phyloP scores from a whole-genome alignment of 225 moss, liverwort and hornwort species.

The Asterella californica region DNA sequence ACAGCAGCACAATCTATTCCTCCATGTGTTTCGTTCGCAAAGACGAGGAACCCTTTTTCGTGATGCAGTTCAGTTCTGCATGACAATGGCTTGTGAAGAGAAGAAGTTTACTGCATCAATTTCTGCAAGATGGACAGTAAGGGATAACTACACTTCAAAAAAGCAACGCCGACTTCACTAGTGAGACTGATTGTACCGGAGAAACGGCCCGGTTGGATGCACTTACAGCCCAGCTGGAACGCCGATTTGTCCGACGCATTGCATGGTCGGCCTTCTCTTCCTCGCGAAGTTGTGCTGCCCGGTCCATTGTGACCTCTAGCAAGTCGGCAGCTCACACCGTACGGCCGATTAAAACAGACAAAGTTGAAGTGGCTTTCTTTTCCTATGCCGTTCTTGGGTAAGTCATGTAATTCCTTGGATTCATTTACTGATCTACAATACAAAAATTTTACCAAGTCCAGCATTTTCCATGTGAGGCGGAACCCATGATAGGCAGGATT shows the following conservation, averaged over 20 bases:
- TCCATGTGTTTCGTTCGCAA: no score
- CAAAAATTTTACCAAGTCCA: no score
- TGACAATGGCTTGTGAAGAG: neutral
- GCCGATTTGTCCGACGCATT: constrained; percentile 59
- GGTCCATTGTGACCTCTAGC: constrained; percentile 5
- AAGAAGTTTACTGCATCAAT: neutral
- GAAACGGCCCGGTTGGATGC: neutral
- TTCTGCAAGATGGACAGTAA: neutral
- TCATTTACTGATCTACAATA: no score
- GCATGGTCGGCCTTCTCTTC: constrained; percentile 49
- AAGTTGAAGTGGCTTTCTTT: no score
- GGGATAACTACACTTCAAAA: neutral
- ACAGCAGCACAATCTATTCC: no score
- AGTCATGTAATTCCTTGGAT: no score
- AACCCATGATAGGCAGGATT: no score
- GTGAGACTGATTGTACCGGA: neutral
- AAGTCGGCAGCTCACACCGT: neutral
- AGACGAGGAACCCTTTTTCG: no score
- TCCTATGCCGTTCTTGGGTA: no score
- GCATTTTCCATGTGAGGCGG: no score
- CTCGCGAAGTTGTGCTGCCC: constrained; percentile 18
- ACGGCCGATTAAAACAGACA: neutral
- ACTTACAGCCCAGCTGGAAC: constrained; percentile 83
- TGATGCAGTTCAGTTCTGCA: neutral
- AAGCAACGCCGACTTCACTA: neutral